These are phyloP conservation scores for Phytopythium boreale DNA, from an alignment of 352 stramenopile genomes.

Conservation along the genomic window DNA sequence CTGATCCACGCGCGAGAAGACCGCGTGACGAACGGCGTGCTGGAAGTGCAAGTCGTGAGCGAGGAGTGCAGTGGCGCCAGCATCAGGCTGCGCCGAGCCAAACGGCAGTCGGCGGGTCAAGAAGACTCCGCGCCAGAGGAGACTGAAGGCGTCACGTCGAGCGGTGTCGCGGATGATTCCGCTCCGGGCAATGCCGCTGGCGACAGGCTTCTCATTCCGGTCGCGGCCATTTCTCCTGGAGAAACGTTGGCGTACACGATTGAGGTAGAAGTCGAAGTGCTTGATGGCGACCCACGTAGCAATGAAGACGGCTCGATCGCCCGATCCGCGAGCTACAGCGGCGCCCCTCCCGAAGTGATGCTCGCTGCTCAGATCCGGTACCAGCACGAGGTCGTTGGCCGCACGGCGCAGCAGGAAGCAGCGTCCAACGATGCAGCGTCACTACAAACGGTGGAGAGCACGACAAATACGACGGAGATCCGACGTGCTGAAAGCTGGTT, in stretches of 20 bases:
- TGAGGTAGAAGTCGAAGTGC: neutral
- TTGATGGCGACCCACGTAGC: neutral
- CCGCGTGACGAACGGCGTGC: slow-evolving; percentile 32
- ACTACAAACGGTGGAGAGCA: neutral
- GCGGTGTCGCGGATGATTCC: slow-evolving; percentile 9
- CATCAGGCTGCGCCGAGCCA: slow-evolving; percentile 9
- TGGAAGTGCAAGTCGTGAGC: slow-evolving; percentile 41
- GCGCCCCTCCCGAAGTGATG: neutral
- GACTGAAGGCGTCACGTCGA: neutral
- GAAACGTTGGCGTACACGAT: slow-evolving; percentile 1
- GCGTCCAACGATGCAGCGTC: too few species aligned
- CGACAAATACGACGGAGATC: slow-evolving; percentile 14
- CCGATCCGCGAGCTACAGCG: neutral
- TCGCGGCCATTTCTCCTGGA: neutral
- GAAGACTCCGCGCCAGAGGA: neutral
- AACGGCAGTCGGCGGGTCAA: neutral
- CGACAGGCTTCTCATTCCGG: neutral
- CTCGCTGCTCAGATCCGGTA: slow-evolving; percentile 11
- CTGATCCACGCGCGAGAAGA: slow-evolving; percentile 46
- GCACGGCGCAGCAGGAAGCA: neutral
- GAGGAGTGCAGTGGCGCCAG: neutral
- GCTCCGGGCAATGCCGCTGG: neutral
- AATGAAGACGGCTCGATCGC: neutral
- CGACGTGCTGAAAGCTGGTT: slow-evolving; percentile 27
- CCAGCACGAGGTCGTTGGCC: slow-evolving; percentile 10